These are phyloP conservation scores for Clonostachys solani DNA, from an alignment of 2,329 filamentous ascomycete species.

Conservation along the genomic window DNA sequence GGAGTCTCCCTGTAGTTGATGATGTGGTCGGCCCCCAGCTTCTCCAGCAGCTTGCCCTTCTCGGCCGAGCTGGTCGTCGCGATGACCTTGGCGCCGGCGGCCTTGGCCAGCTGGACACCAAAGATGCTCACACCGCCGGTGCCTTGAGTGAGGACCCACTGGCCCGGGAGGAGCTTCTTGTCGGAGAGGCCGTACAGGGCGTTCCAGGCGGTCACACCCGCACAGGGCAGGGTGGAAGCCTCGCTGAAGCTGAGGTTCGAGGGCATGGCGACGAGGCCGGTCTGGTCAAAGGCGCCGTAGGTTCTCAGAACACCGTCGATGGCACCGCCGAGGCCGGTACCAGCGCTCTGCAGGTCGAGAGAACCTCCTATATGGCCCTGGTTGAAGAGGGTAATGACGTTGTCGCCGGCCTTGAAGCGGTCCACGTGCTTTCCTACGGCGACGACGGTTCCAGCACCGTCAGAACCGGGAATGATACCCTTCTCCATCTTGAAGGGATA, in stretches of 20 bases:
- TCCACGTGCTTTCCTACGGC: slow-evolving; percentile 44
- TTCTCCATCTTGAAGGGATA: slow-evolving; percentile 37
- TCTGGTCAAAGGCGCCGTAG: slow-evolving; percentile 64
- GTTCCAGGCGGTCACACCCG: slow-evolving; percentile 63
- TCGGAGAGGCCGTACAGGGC: slow-evolving; percentile 53
- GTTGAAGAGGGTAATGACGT: slow-evolving; percentile 58
- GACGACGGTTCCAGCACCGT: slow-evolving; percentile 49
- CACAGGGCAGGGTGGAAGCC: slow-evolving; percentile 54
- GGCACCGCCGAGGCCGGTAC: slow-evolving; percentile 62
- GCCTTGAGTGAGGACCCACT: slow-evolving; percentile 63
- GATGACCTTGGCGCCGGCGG: slow-evolving; percentile 41
- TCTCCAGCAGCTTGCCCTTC: slow-evolving; percentile 36
- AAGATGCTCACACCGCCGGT: slow-evolving; percentile 67
- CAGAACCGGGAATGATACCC: slow-evolving; percentile 44
- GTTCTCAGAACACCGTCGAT: slow-evolving; percentile 65
- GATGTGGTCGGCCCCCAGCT: slow-evolving; percentile 43
- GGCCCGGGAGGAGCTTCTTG: slow-evolving; percentile 42
- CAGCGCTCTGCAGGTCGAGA: slow-evolving; percentile 21
- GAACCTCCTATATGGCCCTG: slow-evolving; percentile 44
- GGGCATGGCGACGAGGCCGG: slow-evolving; percentile 62
- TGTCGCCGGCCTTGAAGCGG: slow-evolving; percentile 46
- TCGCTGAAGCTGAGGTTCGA: slow-evolving; percentile 46
- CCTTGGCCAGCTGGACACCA: slow-evolving; percentile 54
- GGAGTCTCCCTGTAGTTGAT: slow-evolving; percentile 42
- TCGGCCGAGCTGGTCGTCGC: slow-evolving; percentile 40